These are phyloP conservation scores for Rhodotorula sp. DNA, from an alignment of 1,284 basidiomycete genomes.

Conservation along the genomic window DNA sequence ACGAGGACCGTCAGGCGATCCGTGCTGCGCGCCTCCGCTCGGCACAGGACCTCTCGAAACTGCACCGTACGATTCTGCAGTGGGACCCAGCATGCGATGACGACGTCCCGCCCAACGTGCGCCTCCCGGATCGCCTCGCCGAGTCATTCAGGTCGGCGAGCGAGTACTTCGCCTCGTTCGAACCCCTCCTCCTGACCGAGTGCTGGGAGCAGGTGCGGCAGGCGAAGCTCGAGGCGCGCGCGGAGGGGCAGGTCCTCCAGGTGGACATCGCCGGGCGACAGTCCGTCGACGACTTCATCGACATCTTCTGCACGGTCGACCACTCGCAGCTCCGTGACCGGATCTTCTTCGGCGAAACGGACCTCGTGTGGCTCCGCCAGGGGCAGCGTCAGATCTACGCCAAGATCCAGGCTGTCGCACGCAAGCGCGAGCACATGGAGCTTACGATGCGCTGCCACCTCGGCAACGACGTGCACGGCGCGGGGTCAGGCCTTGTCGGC, in stretches of 20 bases:
- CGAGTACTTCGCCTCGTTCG: constrained; percentile 75
- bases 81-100: constrained; percentile 67
- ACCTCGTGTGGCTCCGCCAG: constrained; percentile 70
- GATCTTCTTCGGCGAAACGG: constrained; percentile 75
- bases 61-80: constrained; percentile 78
- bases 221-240: constrained; percentile 63
- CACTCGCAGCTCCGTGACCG: constrained; percentile 63
- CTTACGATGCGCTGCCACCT: constrained; percentile 56
- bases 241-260: constrained; percentile 57
- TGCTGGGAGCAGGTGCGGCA: constrained; percentile 86
- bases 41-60: constrained; percentile 75
- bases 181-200: constrained; percentile 86
- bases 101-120: constrained; percentile 33
- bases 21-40: constrained; percentile 64
- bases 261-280: constrained; percentile 65
- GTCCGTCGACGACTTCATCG: constrained; percentile 70
- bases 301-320: constrained; percentile 59
- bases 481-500: constrained; percentile 55
- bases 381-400: constrained; percentile 60
- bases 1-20: constrained; percentile 59
- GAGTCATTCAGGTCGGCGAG: constrained; percentile 65
- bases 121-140: constrained; percentile 59
- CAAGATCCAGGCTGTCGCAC: constrained; percentile 72
- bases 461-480: constrained; percentile 51
- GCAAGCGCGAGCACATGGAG: constrained; percentile 56